Evolutionary conservation across 2,329 filamentous ascomycete species (phyloP), one percentile per base, ranked within the genome.

Genomic region (Didymella exigua): DNA sequence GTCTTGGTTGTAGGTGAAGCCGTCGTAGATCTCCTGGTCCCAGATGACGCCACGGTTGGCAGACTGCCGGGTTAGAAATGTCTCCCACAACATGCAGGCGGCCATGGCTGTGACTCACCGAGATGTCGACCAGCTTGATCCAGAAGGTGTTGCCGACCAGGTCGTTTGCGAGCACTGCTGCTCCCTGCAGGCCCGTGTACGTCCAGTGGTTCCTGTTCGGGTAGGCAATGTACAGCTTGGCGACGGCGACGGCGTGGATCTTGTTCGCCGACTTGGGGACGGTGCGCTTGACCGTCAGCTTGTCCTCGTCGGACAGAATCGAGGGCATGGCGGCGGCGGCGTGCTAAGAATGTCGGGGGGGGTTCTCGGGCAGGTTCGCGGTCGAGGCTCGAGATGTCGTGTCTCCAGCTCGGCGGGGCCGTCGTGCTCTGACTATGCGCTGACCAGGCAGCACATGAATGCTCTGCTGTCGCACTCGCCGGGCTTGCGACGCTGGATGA

Each of bases 121-220:
- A 97, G 52, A 99, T 87, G 75, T 99, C 95, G 46, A 99, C 95
- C 78, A 99, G 82, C 81, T 99, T 99, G 65, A 99, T 81, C 91
- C 93, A 99, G 77, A 93, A 96, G 0, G 95, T 97, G 75, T 96
- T 89, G 62, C 95, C 95, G 24, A 98, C 92, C 33, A 96, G 79
- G 73, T 99, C 95, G 75, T 98, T 96, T 64, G 91, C 89, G 61
- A 99, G 85, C 48, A 97, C 93, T 30, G 88, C 85, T 45, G 95
- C 95, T 48, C 95, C 95, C 75, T 98, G 95, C 40, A 98, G 78
- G 13, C 93, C 95, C 0, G 93, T 96, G 74, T 93, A 96, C 24
- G 87, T 93, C 95, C 95, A 99, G 92, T 83, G 86, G 60, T 87
- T 84, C 60, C 84, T 84, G 78, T 95, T 86, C 11, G 95, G 95